phyloP scores from a whole-genome alignment of 1,284 basidiomycete genomes.

The Testicularia cyperi region DNA sequence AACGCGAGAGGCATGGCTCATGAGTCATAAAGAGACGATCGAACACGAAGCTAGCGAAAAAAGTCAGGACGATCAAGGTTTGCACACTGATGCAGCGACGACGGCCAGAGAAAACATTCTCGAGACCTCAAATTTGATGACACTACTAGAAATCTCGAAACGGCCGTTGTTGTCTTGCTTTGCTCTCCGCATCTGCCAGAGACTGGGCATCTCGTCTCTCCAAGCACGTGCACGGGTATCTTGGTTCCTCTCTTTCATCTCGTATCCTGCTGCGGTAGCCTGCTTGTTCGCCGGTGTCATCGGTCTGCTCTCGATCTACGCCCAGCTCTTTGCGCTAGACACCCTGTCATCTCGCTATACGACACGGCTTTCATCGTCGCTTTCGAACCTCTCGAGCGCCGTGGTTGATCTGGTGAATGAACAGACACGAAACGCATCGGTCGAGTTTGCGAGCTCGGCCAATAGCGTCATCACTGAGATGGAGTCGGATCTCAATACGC shows the following conservation, averaged over 20 bases:
- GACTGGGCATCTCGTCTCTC: slow-evolving; percentile 16
- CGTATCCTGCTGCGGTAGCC: slow-evolving; percentile 83
- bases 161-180: slow-evolving; percentile 38
- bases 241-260: slow-evolving; percentile 85
- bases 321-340: slow-evolving; percentile 71
- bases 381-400: slow-evolving; percentile 68
- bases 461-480: slow-evolving; percentile 72
- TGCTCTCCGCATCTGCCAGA: slow-evolving; percentile 10
- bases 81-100: neutral
- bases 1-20: slow-evolving; percentile 29
- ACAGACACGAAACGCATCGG: slow-evolving; percentile 72
- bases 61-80: neutral
- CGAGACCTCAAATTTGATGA: slow-evolving; percentile 16
- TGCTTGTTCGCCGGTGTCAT: slow-evolving; percentile 86
- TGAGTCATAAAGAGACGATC: too few species aligned
- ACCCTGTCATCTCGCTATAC: slow-evolving; percentile 33
- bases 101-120: slow-evolving; percentile 2
- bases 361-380: slow-evolving; percentile 61
- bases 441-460: slow-evolving; percentile 72
- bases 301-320: slow-evolving; percentile 81
- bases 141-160: slow-evolving; percentile 34
- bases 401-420: slow-evolving; percentile 75
- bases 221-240: slow-evolving; percentile 59
- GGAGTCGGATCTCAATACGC: slow-evolving; percentile 75
- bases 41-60: neutral